Evolutionary conservation across 495 filamentous ascomycete species (phyloP).

Genomic region (Friedmanniomyces endolithicus): DNA sequence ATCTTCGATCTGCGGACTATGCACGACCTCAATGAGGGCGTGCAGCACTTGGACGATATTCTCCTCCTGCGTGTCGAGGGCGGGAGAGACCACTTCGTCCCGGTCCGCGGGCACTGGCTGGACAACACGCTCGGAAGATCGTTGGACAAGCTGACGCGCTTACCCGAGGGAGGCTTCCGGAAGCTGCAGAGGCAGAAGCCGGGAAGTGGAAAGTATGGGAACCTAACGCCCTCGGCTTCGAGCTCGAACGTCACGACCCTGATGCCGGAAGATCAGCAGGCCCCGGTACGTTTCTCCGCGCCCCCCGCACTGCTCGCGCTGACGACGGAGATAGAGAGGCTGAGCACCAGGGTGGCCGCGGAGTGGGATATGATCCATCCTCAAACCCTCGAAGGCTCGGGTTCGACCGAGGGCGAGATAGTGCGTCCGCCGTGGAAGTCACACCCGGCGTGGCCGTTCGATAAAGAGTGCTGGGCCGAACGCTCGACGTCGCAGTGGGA

Average conservation of each 20-base stretch:
- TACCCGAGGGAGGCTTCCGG: constrained; percentile 64
- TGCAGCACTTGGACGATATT: constrained; percentile 62
- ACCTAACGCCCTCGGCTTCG: constrained; percentile 15
- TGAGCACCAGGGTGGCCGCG: constrained; percentile 61
- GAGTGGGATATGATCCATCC: constrained; percentile 71
- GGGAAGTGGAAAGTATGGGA: constrained; percentile 33
- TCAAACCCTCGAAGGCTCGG: background rate
- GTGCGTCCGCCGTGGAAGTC: constrained; percentile 40
- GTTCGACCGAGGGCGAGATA: background rate
- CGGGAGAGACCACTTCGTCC: constrained; percentile 85
- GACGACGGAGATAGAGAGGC: constrained; percentile 66
- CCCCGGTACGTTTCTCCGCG: constrained; percentile 48
- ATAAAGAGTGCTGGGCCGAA: constrained; percentile 39
- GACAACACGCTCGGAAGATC: constrained; percentile 74
- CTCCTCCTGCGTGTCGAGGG: constrained; percentile 75
- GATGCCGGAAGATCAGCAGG: constrained; percentile 4
- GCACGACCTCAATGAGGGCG: constrained; percentile 56
- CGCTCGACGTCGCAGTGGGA: constrained; percentile 1
- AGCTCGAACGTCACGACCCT: background rate
- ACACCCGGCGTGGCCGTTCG: constrained; percentile 70
- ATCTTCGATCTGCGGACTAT: constrained; percentile 53
- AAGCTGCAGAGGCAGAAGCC: constrained; percentile 39
- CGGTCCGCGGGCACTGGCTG: constrained; percentile 63
- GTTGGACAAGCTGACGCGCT: constrained; percentile 67
- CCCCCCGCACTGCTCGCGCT: constrained; percentile 79